Evolutionary conservation across 495 filamentous ascomycete genomes (phyloP).

Genomic region (Bathelium albidoporum): DNA sequence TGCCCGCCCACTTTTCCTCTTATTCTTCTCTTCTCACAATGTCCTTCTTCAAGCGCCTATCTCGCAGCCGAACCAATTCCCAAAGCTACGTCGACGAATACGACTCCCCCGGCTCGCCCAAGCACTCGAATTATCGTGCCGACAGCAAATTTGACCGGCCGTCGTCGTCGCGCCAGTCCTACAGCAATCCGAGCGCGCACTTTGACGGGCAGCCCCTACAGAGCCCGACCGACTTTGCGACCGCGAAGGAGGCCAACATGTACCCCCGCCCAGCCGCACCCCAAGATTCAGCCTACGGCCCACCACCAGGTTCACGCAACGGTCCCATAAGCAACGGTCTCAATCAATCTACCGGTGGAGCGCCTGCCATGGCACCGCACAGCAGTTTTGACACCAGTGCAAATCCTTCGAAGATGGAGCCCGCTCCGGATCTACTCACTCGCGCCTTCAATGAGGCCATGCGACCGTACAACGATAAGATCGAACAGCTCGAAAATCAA

Average conservation of each 20-base stretch:
- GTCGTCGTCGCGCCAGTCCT: slow-evolving; percentile 3
- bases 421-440: slow-evolving; percentile 38
- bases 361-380: not conserved
- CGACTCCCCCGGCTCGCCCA: slow-evolving; percentile 6
- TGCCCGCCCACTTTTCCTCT: slow-evolving; percentile 12
- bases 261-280: slow-evolving; percentile 4
- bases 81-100: slow-evolving; percentile 26
- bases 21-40: slow-evolving; percentile 12
- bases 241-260: slow-evolving; percentile 10
- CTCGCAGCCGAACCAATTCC: slow-evolving; percentile 16
- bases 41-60: slow-evolving; percentile 30
- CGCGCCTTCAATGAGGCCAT: slow-evolving; percentile 42
- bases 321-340: slow-evolving; percentile 7
- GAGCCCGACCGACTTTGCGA: slow-evolving; percentile 5
- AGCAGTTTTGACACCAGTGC: slow-evolving; percentile 11
- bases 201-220: not conserved
- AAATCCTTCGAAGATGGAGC: slow-evolving; percentile 18
- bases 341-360: slow-evolving; percentile 9
- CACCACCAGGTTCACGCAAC: not conserved
- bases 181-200: slow-evolving; percentile 4
- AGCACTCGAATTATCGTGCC: not conserved
- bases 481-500: slow-evolving; percentile 36
- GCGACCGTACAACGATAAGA: slow-evolving; percentile 37
- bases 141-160: slow-evolving; percentile 5
- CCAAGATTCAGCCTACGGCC: not conserved